These are phyloP conservation scores for Lycium barbarum DNA, from an alignment of 257 asterid species.

Conservation along the genomic window DNA sequence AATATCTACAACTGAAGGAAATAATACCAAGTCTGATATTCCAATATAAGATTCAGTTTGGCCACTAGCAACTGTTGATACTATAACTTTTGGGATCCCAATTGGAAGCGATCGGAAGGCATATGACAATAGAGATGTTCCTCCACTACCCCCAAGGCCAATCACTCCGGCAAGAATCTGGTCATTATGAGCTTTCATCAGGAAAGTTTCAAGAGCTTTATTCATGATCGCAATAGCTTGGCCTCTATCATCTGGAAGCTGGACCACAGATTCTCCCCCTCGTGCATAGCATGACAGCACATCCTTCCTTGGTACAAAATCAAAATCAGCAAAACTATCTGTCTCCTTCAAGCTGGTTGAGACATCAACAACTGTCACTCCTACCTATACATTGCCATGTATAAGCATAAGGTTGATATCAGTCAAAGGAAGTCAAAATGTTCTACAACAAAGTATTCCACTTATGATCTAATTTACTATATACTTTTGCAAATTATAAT, in stretches of 20 bases:
- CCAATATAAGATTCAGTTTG: conserved; percentile 90
- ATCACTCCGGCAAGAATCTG: conserved; percentile 70
- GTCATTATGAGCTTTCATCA: conserved; percentile 51
- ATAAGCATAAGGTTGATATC: background rate
- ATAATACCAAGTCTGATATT: conserved; percentile 92
- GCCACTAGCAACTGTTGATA: conserved; percentile 94
- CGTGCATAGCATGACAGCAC: conserved; percentile 60
- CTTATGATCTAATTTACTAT: background rate
- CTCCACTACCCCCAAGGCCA: conserved; percentile 98
- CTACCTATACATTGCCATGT: conserved; percentile 52
- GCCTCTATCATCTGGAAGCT: conserved; percentile 84
- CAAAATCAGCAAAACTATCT: conserved; percentile 61
- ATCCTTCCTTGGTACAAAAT: conserved; percentile 68
- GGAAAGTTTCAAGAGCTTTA: conserved; percentile 63
- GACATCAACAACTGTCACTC: conserved; percentile 81
- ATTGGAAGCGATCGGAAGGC: conserved; percentile 84
- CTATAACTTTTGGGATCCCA: conserved; percentile 82
- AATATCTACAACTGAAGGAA: conserved; percentile 95
- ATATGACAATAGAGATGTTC: conserved; percentile 86
- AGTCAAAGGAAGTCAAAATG: background rate
- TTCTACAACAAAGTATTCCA: background rate
- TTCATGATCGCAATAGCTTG: conserved; percentile 71
- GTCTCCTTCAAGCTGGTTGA: conserved; percentile 57
- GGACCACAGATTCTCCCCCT: conserved; percentile 36
- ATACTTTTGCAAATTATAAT: background rate